Evolutionary conservation across 805 yeast species (phyloP), one percentile per base, ranked within the genome.

Genomic region (Candida arabinofermentans): DNA sequence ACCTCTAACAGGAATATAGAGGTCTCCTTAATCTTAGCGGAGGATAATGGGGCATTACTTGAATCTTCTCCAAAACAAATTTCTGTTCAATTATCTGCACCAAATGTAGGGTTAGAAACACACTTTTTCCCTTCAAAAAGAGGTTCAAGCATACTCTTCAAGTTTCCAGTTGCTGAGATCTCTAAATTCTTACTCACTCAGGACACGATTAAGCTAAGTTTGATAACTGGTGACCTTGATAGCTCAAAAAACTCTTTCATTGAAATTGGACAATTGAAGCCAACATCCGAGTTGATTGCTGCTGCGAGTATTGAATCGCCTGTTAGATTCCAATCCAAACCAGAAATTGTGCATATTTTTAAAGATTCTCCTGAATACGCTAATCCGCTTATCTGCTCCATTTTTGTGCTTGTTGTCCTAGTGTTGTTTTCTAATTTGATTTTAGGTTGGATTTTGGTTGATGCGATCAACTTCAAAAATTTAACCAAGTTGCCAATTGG

Each of bases 341-440:
- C 81, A 2, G 89, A 83, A 62, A 83, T 87, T 49, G 61, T 61
- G 48, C 88, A 86, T 60, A 58, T 64, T 27, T 88, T 87, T 67
- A 71, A 69, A 41, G 58, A 63, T 4, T 75, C 74, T n/a, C 77
- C 80, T 17, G 61, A 61, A 26, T 75, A 81, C 27, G 79, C 77
- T 10, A 65, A 74, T 41, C 62, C 77, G 8, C 46, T 69, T 2
- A 48, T 84, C 19, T 81, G 90, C 2, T 47, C 71, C 8, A 50
- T 71, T 1, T 82, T 84, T 52, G 67, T 72, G 16, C 66, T 64
- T 3, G 64, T 64, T 5, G 72, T 78, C 12, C 48, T 66, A 12
- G 67, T 57, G 1, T 62, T 77, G 39, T 59, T 75, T 17, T 44
- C 70, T 2, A 69, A 55, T 0, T 42, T 51, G 12, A 48, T 81